These are phyloP conservation scores for Mallotus repandus DNA, from an alignment of 441 rosid species.

Conservation along the genomic window DNA sequence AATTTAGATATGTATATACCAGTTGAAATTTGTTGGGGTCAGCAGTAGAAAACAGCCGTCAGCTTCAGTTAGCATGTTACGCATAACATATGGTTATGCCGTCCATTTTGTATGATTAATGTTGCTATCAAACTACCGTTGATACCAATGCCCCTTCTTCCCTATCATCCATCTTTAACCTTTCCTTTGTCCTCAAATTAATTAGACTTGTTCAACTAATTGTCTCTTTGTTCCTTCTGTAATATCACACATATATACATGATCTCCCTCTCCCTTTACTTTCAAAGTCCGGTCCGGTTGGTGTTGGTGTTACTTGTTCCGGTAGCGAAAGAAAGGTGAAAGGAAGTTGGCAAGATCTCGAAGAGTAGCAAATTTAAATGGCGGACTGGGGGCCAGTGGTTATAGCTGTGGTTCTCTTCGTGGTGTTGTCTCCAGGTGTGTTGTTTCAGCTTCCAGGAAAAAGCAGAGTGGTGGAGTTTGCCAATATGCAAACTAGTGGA, in stretches of 20 bases:
- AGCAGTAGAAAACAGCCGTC: too few relatives aligned
- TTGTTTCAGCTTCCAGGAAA: slow-evolving; percentile 71
- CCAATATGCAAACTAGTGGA: slow-evolving; percentile 59
- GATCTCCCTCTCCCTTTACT: background rate
- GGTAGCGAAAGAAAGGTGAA: too few relatives aligned
- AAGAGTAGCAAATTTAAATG: slow-evolving; percentile 12
- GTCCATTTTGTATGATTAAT: too few relatives aligned
- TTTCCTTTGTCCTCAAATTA: background rate
- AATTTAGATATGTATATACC: too few relatives aligned
- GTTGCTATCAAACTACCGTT: slow-evolving; percentile 15
- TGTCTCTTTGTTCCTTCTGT: slow-evolving; percentile 3
- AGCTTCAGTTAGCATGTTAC: too few relatives aligned
- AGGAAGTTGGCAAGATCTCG: background rate
- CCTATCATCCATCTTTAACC: background rate
- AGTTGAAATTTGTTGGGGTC: too few relatives aligned
- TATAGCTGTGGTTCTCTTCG: slow-evolving; percentile 52
- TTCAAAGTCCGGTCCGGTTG: background rate
- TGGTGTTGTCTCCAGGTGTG: slow-evolving; percentile 58
- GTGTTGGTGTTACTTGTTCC: too few relatives aligned
- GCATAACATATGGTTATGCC: too few relatives aligned
- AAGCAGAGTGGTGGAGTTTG: slow-evolving; percentile 51
- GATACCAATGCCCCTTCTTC: slow-evolving; percentile 16
- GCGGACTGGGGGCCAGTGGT: slow-evolving; percentile 67
- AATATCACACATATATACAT: too few relatives aligned
- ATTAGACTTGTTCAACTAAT: background rate